Conservation (phyloP, 305 asterid genomes). For the Withania somnifera region DNA sequence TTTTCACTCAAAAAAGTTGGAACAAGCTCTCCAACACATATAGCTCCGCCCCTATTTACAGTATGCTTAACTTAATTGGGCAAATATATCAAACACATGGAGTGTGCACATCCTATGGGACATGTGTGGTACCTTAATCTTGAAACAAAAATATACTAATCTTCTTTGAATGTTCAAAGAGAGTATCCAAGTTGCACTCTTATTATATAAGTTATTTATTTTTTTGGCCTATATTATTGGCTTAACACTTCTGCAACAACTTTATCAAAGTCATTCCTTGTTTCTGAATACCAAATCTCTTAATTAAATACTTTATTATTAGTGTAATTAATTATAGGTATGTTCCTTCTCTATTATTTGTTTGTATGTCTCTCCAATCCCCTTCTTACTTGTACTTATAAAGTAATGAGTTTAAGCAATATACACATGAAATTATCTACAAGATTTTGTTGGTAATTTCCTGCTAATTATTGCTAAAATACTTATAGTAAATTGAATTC, state of each 20-base stretch:
- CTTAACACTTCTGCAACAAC: not conserved
- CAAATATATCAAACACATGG: no score
- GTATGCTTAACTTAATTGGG: no score
- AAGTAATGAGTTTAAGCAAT: no score
- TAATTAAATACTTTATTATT: not conserved
- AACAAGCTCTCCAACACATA: no score
- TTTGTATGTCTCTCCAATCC: not conserved
- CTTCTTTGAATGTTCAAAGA: slow-evolving; percentile 32
- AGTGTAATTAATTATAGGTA: not conserved
- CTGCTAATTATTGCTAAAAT: no score
- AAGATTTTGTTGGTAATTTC: no score
- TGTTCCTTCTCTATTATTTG: not conserved
- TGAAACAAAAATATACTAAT: slow-evolving; percentile 19
- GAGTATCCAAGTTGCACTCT: slow-evolving; percentile 9
- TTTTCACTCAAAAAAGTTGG: no score
- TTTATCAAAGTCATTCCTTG: not conserved
- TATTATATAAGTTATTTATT: slow-evolving; percentile 19
- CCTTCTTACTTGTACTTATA: no score
- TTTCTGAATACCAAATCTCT: not conserved
- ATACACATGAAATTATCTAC: no score
- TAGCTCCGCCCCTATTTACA: no score
- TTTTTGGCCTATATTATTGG: not conserved
- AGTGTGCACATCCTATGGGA: no score
- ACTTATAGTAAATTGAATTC: no score
- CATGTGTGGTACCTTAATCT: slow-evolving; percentile 33